These are phyloP conservation scores for Aspergillus steynii DNA, from an alignment of 495 filamentous ascomycete genomes.

Conservation along the genomic window DNA sequence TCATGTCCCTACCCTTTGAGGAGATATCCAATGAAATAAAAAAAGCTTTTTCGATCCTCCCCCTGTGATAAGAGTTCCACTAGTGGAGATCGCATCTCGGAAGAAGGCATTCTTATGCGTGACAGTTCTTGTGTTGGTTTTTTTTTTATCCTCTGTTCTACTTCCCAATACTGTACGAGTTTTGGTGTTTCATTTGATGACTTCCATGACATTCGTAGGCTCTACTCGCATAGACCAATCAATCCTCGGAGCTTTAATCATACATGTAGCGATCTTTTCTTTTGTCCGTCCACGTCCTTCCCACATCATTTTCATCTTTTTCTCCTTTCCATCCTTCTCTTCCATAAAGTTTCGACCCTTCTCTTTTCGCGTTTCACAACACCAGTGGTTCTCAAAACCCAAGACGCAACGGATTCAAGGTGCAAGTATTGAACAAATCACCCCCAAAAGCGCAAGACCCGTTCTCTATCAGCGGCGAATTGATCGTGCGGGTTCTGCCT, in stretches of 20 bases:
- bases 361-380: not conserved
- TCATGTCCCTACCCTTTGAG: slow-evolving; percentile 51
- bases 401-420: too few species aligned
- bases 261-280: not conserved
- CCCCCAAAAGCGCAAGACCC: not conserved
- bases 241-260: too few species aligned
- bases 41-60: slow-evolving; percentile 40
- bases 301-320: not conserved
- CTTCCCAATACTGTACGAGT: too few species aligned
- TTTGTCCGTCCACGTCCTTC: not conserved
- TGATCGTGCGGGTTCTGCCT: not conserved
- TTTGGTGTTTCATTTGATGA: too few species aligned
- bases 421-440: not conserved
- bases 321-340: not conserved
- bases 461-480: not conserved
- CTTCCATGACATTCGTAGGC: too few species aligned
- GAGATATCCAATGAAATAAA: slow-evolving; percentile 52
- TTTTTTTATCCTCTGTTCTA: too few species aligned
- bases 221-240: too few species aligned
- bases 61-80: not conserved
- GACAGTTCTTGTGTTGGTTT: too few species aligned
- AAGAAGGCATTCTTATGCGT: too few species aligned
- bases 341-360: not conserved
- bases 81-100: not conserved
- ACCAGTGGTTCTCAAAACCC: not conserved